Evolutionary conservation across 805 yeast genomes (phyloP).

Genomic region (Candida endomychidarum): DNA sequence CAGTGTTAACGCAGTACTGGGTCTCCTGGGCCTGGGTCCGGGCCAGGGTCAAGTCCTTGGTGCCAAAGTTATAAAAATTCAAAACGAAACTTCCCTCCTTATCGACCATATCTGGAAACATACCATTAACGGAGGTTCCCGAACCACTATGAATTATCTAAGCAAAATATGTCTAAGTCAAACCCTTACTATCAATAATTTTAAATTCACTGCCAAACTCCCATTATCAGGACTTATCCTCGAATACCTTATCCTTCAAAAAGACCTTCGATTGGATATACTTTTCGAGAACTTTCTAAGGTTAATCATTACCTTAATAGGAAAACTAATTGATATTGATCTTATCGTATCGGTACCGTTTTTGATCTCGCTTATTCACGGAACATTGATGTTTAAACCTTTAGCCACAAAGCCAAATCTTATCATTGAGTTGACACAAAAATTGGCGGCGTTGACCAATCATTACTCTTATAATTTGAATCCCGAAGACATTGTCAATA

Average conservation of each 20-base stretch:
- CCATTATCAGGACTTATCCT: conserved; percentile 39
- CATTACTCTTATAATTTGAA: conserved; percentile 15
- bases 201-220: conserved; percentile 24
- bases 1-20: too few species aligned
- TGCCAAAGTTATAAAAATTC: conserved; percentile 21
- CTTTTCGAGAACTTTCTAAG: conserved; percentile 42
- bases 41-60: too few species aligned
- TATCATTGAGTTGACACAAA: conserved; percentile 18
- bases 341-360: conserved; percentile 52
- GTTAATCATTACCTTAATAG: conserved; percentile 25
- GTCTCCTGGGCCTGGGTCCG: too few species aligned
- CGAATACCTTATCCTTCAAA: conserved; percentile 43
- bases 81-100: conserved; percentile 33
- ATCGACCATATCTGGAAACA: conserved; percentile 37
- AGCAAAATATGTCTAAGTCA: conserved; percentile 30
- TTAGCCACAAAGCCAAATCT: conserved; percentile 51
- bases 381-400: conserved; percentile 57
- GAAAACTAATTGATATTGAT: conserved; percentile 24
- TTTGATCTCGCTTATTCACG: conserved; percentile 55
- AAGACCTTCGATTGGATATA: conserved; percentile 50
- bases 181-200: conserved; percentile 18
- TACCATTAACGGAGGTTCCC: conserved; percentile 35
- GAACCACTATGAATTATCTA: conserved; percentile 32
- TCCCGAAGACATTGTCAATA: conserved; percentile 22
- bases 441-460: conserved; percentile 19